Evolutionary conservation across 345 rosid genomes (phyloP).

Genomic region (Corymbia maculata): DNA sequence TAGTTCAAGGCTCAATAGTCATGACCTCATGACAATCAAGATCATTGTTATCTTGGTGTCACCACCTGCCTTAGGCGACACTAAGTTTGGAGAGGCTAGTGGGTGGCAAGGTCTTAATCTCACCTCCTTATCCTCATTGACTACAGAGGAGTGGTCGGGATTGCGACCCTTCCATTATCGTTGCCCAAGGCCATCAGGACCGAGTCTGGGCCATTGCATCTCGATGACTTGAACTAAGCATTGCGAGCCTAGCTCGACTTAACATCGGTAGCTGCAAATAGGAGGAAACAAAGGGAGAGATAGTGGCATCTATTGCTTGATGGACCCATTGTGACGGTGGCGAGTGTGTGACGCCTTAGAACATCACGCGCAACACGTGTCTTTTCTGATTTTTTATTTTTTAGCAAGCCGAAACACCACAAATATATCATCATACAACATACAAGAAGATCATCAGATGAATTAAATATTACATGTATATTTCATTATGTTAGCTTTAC

Average conservation of each 20-base stretch:
- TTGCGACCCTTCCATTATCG: background rate
- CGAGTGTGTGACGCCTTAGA: no score
- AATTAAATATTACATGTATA: no score
- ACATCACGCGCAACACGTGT: no score
- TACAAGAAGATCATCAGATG: no score
- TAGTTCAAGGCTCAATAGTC: no score
- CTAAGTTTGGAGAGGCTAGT: background rate
- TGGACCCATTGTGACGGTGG: background rate
- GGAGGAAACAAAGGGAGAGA: background rate
- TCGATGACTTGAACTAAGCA: background rate
- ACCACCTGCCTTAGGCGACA: background rate
- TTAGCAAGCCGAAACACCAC: no score
- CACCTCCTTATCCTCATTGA: background rate
- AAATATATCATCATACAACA: no score
- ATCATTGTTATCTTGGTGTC: background rate
- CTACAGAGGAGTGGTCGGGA: background rate
- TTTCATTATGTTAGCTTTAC: no score
- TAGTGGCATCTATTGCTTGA: background rate
- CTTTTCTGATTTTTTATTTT: no score
- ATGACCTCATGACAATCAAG: no score
- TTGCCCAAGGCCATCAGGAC: background rate
- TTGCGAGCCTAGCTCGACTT: background rate
- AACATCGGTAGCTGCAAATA: background rate
- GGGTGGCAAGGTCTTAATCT: background rate
- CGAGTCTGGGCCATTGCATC: background rate